A percentile compares a stretch with the other conserved stretches of the same genome.
Evolutionary conservation across 208 protist genomes (phyloP).

Genomic region (Wallacemonas sp.): DNA sequence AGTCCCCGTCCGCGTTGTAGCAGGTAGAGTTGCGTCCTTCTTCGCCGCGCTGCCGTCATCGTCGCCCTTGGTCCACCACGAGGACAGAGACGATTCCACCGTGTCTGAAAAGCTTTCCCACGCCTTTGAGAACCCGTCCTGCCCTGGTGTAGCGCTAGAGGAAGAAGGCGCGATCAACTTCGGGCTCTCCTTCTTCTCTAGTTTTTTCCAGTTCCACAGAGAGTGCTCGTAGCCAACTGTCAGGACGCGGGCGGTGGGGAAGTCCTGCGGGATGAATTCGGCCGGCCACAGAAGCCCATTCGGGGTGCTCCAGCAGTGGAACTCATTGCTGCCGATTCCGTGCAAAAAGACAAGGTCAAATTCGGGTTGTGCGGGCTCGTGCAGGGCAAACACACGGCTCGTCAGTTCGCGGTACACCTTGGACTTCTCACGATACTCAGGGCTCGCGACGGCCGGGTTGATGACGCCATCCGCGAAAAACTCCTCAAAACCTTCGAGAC

Average conservation of each 20-base stretch:
- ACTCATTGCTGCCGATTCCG: conserved; percentile 70
- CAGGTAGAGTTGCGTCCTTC: too few species aligned
- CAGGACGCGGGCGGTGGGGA: conserved; percentile 53
- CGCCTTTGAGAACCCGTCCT: conserved; percentile 12
- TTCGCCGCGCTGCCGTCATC: not conserved
- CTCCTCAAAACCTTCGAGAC: conserved; percentile 39
- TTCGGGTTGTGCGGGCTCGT: conserved; percentile 32
- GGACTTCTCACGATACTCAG: conserved; percentile 17
- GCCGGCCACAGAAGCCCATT: conserved; percentile 66
- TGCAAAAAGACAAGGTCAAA: conserved; percentile 74
- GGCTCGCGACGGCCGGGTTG: conserved; percentile 27
- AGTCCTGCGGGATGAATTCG: conserved; percentile 67
- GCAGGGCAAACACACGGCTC: conserved; percentile 35
- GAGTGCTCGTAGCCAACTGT: conserved; percentile 66
- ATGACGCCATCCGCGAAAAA: conserved; percentile 44
- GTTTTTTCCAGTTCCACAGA: conserved; percentile 49
- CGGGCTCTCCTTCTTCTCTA: conserved; percentile 10
- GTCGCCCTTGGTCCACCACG: conserved; percentile 8
- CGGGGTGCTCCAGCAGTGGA: conserved; percentile 63
- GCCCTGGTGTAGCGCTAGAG: not conserved
- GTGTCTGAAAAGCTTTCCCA: conserved; percentile 17
- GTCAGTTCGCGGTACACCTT: conserved; percentile 36
- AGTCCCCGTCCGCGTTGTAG: not conserved
- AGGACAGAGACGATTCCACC: conserved; percentile 9
- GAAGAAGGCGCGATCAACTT: conserved; percentile 10